Percentiles rank a stretch among this genome's conserved stretches.
phyloP scores from a whole-genome alignment of 176 grass and related monocot genomes.

The Oropetium thomaeum region DNA sequence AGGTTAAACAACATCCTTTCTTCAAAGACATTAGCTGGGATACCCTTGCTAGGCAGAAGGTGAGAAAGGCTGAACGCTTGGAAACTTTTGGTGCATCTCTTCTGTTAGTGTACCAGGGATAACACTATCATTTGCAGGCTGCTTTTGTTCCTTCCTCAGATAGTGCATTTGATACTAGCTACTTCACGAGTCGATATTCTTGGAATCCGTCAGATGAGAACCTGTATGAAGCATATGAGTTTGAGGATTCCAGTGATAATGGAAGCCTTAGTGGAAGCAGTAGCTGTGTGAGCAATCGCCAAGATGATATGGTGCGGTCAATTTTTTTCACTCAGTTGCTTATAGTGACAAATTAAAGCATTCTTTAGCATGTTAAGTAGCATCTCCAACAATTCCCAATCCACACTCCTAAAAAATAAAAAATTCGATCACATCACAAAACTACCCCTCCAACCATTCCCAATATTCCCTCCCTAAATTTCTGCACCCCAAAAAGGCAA shows the following conservation, averaged over 20 bases:
- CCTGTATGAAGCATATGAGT: conserved; percentile 87
- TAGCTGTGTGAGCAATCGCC: conserved; percentile 90
- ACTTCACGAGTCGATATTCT: conserved; percentile 99
- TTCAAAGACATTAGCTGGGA: conserved; percentile 99
- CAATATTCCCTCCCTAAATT: too few species aligned
- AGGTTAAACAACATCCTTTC: conserved; percentile 93
- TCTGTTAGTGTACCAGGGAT: conserved; percentile 13
- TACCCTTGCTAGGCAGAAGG: conserved; percentile 94
- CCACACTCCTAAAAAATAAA: too few species aligned
- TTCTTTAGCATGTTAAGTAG: conserved; percentile 5
- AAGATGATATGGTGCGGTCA: conserved; percentile 80
- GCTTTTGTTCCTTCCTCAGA: conserved; percentile 97
- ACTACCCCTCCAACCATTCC: too few species aligned
- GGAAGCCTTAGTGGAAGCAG: conserved; percentile 92
- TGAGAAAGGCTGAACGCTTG: conserved; percentile 41
- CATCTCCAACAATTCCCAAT: too few species aligned
- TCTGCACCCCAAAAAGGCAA: too few species aligned
- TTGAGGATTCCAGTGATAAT: conserved; percentile 91
- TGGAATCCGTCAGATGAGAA: conserved; percentile 97
- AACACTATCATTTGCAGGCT: conserved; percentile 68
- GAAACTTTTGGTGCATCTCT: conserved; percentile 11
- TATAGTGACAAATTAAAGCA: conserved; percentile 4
- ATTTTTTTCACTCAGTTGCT: conserved; percentile 20
- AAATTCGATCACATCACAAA: too few species aligned
- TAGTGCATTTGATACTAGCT: conserved; percentile 87